Evolutionary conservation across 345 rosid genomes (phyloP).

Genomic region (Pistacia integerrima): DNA sequence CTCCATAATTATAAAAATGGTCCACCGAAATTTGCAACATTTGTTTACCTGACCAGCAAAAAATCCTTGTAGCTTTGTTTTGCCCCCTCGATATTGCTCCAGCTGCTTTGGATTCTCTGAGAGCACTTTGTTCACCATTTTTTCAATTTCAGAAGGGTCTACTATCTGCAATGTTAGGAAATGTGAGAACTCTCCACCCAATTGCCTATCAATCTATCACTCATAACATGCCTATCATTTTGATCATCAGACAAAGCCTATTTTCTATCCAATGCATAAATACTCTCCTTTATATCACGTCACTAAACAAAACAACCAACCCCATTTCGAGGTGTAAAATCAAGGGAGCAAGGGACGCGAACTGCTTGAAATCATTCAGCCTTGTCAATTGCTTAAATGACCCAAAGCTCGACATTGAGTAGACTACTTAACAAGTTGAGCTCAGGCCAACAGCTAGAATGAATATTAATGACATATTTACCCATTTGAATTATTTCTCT

Average conservation of each 20-base stretch:
- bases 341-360: neutral
- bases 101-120: conserved; percentile 82
- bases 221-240: neutral
- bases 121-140: conserved; percentile 73
- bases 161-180: conserved; percentile 49
- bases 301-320: neutral
- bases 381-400: neutral
- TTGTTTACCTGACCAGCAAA: conserved; percentile 83
- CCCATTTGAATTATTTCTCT: neutral
- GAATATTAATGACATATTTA: neutral
- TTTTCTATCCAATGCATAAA: neutral
- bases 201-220: neutral
- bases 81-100: conserved; percentile 81
- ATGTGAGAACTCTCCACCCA: conserved; percentile 12
- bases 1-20: neutral
- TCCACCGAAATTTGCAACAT: neutral
- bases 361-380: conserved; percentile 9
- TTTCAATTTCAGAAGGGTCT: conserved; percentile 82
- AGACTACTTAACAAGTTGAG: neutral
- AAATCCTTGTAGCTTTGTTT: conserved; percentile 85
- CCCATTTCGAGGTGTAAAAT: neutral
- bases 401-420: neutral
- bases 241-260: neutral
- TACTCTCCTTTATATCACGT: neutral
- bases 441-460: neutral